Evolutionary conservation across 2,329 filamentous ascomycete species (phyloP), one percentile per base, ranked within the genome.

Genomic region (Colletotrichum sp.): DNA sequence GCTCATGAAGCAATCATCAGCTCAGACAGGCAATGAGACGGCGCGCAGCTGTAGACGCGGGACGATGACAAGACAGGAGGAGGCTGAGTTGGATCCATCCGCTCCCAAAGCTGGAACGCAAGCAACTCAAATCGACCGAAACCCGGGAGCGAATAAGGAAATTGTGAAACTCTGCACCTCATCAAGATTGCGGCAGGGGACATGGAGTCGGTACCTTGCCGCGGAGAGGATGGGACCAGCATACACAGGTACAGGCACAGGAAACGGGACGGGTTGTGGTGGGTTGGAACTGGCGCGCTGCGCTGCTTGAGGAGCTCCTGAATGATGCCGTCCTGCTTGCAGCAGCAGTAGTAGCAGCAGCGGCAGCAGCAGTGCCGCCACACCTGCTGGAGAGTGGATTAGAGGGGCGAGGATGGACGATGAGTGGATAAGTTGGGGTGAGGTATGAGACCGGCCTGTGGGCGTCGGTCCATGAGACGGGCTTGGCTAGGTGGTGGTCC

Each of bases 1-100:
- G 62, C 55, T 66, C 71, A 66, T 64, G 62, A 73, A 34, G 43
- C 55, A 71, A 73, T 71, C 71, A 71, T 73, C 71, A 66, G 71
- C 71, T 73, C 71, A 71, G 71, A 71, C 68, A 63, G 79, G 69
- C 58, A 66, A 59, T 70, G 72, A 64, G 58, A 71, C 61, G 66
- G 62, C 70, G 47, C 47, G 57, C 55, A 67, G 64, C 62, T 63
- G 70, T 66, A 57, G 70, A 66, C 59, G 65, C 70, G 66, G 62
- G 73, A 73, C 34, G 73, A 75, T 54, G 73, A 64, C 66, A 73
- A 70, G 70, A 73, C 71, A 73, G 61, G 66, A 75, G 65, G 66
- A 66, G 71, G 71, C 71, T 73, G 68, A 73, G 71, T 29, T 66
- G 43, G 43, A 55, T 43, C 43, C 24, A 34, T 64, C 57, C 47